Evolutionary conservation across 371 early-diverging fungal genomes (phyloP), one percentile per base, ranked within the genome.

Genomic region (Rhizopus delemar): DNA sequence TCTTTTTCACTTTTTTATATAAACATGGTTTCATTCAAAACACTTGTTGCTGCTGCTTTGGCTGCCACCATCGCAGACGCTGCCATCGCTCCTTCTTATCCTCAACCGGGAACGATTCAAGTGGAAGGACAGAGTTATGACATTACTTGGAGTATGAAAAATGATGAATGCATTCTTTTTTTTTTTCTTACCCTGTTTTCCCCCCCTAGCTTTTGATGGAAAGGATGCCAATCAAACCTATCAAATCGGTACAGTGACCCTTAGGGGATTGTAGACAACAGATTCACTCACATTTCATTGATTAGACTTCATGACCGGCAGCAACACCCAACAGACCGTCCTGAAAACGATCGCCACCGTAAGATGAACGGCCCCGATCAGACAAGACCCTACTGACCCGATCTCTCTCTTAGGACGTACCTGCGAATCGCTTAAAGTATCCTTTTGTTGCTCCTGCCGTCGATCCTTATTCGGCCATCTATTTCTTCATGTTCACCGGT

Each of bases 401-500:
- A 35, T 48, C 41, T 49, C 31, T 46, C 55, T 36, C 28, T 15
- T 66, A 66, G 67, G 41, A 33, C 46, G 62, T 66, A 6, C n/a
- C 49, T n/a, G 51, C 67, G 32, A 46, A 29, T 39, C 34, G 15
- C 12, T 49, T 66, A 39, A 66, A 66, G 36, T 66, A 66, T 36
- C 5, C 55, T 22, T 66, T 51, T 29, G 45, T 48, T 15, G 67
- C 66, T 29, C 80, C 80, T 35, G 16, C 66, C 45, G 80, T 80
- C n/a, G 13, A 39, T 32, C 73, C 77, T 29, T 59, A 72, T 38
- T 53, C 80, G 9, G 70, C 77, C 3, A 68, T 80, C 46, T 80
- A 80, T 36, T 80, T 80, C 53, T 73, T 80, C 51, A 76, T 71
- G 73, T 80, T 80, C 56, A 76, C 80, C 54, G 62, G 67, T 62